Base-by-base conservation (phyloP, 192 early-diverging fungal species). In the Entomortierella lignicola region DNA sequence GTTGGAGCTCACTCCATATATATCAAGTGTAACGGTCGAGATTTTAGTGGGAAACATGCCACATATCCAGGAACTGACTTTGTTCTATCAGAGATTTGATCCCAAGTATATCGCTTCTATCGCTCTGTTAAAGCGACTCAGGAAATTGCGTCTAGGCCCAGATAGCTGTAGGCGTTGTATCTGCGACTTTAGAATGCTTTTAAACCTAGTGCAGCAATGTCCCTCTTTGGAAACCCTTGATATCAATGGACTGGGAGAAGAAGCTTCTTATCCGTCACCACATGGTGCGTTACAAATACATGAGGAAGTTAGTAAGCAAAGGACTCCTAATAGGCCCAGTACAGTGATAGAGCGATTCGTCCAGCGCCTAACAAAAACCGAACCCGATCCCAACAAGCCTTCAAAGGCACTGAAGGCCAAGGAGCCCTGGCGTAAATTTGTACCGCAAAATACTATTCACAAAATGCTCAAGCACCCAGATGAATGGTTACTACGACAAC, bases 351-450 rank as follows among this genome's bases (percentile, higher is more conserved):
- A 10, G 10, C 10, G 10, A 37, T 37, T 37, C 10, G 7, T 15
- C 44, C 44, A 47, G 20, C 44, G 44, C 15, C 44, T 47, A 15
- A 12, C 17, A 37, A 39, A 4, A 48, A 27, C 20, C 27, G 27
- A 64, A 21, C 30, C 25, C 37, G 8, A 53, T 21, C 31, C 31
- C 8, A 57, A 10, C 37, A n/a, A 56, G 8, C 37, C 29, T 37
- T 52, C 11, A n/a, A 39, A 26, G 27, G 52, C 48, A 5, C 11
- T 47, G 12, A 29, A 43, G 41, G 27, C 8, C 8, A 44, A 53
- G 50, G 69, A 71, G 20, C 59, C 69, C 18, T 62, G 69, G 69
- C 59, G 69, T 1, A 71, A 62, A 42, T 71, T 71, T 32, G 42
- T 52, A 17, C 32, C 1, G 1, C 56, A 52, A 8, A 11, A 8